Evolutionary conservation across 225 moss, liverwort and hornwort species (phyloP).

Genomic region (Pseudoscleropodium purum): DNA sequence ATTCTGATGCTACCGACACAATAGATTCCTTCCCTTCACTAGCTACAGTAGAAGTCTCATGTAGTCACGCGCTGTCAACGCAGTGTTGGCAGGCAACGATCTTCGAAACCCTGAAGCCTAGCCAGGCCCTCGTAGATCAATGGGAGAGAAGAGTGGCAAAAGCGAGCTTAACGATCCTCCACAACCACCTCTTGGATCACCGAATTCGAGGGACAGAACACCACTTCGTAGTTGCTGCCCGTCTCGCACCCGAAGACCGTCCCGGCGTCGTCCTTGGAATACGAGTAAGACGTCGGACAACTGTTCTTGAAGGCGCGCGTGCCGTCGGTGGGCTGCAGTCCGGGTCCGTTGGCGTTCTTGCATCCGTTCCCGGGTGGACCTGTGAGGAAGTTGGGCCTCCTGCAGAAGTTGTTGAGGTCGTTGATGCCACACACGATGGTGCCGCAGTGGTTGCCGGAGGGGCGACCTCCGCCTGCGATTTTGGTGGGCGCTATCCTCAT

Average conservation of each 20-base stretch:
- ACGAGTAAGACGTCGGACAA: slow-evolving; percentile 16
- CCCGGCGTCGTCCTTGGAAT: slow-evolving; percentile 17
- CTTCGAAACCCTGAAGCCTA: neutral
- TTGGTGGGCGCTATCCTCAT: slow-evolving; percentile 9
- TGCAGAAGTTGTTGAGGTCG: slow-evolving; percentile 13
- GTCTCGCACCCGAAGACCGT: slow-evolving; percentile 7
- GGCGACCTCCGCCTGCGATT: neutral
- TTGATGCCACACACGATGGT: slow-evolving; percentile 21
- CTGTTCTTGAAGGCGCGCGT: slow-evolving; percentile 5
- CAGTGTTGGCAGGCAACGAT: too few relatives aligned
- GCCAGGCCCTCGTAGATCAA: neutral
- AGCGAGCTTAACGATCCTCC: neutral
- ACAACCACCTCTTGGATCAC: neutral
- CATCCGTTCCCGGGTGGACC: slow-evolving; percentile 28
- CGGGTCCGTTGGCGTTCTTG: slow-evolving; percentile 31
- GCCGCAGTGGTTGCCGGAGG: slow-evolving; percentile 9
- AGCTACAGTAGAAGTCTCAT: neutral
- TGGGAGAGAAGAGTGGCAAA: neutral
- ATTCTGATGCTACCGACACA: neutral
- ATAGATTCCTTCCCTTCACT: neutral
- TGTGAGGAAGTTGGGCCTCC: neutral
- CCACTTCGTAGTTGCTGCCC: slow-evolving; percentile 14
- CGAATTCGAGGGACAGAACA: slow-evolving; percentile 15
- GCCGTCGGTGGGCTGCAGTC: neutral
- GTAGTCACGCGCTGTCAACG: neutral